phyloP scores from a whole-genome alignment of 768 basidiomycete genomes.

The Crepidotus variabilis region DNA sequence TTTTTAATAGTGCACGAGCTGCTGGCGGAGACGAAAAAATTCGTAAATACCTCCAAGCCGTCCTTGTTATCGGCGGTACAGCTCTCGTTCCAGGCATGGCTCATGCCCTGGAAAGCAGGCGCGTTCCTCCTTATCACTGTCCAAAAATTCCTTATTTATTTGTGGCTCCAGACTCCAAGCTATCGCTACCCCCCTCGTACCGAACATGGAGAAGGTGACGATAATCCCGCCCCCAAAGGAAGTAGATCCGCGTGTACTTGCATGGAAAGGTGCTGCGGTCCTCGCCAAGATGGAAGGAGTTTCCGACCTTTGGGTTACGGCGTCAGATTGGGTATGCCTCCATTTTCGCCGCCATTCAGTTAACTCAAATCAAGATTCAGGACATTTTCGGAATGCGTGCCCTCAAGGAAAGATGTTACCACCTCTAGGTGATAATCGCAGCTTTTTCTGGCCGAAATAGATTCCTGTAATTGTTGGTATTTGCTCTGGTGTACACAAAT shows the following conservation, averaged over 20 bases:
- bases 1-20: conserved; percentile 88
- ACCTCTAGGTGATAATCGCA: conserved; percentile 29
- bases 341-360: background rate
- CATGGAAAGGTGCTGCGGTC: conserved; percentile 94
- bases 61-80: conserved; percentile 84
- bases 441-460: background rate
- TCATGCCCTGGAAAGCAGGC: conserved; percentile 88
- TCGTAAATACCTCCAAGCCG: conserved; percentile 82
- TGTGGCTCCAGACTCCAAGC: conserved; percentile 57
- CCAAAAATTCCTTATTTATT: background rate
- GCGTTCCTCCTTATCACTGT: conserved; percentile 13
- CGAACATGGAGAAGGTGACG: conserved; percentile 83
- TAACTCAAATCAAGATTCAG: conserved; percentile 30
- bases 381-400: conserved; percentile 77
- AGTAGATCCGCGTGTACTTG: conserved; percentile 83
- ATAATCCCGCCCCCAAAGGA: conserved; percentile 95
- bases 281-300: conserved; percentile 90
- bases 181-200: conserved; percentile 78
- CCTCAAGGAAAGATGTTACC: conserved; percentile 80
- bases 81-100: conserved; percentile 79
- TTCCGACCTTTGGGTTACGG: conserved; percentile 85
- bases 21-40: conserved; percentile 87
- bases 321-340: conserved; percentile 73
- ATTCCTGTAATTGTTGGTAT: background rate
- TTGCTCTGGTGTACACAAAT: background rate